A percentile compares a stretch with the other conserved stretches of the same genome.
Evolutionary conservation across 805 yeast species (phyloP).

Genomic region (Pichia membranifaciens): DNA sequence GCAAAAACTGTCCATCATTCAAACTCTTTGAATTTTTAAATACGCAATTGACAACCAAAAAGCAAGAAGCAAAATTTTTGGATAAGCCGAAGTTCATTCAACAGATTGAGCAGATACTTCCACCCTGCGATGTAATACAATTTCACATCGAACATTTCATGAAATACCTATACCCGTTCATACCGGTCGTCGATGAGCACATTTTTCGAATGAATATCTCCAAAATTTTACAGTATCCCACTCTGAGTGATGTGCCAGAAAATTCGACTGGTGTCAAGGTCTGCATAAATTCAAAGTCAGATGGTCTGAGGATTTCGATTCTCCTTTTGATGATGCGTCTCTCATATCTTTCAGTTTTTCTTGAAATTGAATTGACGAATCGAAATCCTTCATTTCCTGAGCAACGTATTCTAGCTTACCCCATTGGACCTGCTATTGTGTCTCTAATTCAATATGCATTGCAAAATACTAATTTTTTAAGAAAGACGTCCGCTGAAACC

Average conservation of each 20-base stretch:
- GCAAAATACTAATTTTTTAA: constrained; percentile 33
- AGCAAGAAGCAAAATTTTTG: not conserved
- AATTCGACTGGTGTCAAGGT: constrained; percentile 1
- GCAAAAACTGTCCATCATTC: not conserved
- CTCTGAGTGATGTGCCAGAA: constrained; percentile 1
- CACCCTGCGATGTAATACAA: constrained; percentile 31
- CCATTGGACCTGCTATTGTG: constrained; percentile 36
- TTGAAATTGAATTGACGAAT: constrained; percentile 16
- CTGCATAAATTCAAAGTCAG: constrained; percentile 14
- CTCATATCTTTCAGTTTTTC: constrained; percentile 22
- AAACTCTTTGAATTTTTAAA: constrained; percentile 5
- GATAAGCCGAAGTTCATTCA: not conserved
- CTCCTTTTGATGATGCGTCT: constrained; percentile 26
- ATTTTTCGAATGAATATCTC: constrained; percentile 30
- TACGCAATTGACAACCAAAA: constrained; percentile 1
- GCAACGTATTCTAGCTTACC: constrained; percentile 25
- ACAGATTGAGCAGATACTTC: constrained; percentile 19
- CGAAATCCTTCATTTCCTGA: not conserved
- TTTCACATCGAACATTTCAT: constrained; percentile 37
- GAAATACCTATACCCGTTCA: constrained; percentile 36
- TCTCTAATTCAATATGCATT: constrained; percentile 36
- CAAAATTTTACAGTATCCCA: constrained; percentile 27
- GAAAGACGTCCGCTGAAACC: constrained; percentile 36
- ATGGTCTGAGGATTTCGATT: constrained; percentile 22
- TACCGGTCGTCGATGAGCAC: constrained; percentile 42